phyloP scores from a whole-genome alignment of 176 grass and related monocot genomes.

The Carex parvula region DNA sequence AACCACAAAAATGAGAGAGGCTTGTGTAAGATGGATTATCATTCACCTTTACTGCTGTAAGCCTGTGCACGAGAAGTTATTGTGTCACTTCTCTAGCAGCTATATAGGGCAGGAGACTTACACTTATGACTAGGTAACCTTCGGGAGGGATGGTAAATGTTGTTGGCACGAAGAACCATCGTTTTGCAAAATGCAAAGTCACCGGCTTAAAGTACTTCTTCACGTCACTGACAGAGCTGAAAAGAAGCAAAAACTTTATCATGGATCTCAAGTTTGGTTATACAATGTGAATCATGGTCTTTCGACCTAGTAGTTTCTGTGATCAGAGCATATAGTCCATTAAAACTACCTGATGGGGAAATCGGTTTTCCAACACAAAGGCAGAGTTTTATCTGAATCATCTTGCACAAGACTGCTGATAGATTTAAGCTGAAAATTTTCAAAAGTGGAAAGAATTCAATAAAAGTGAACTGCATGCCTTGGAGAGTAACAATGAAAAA shows the following conservation, averaged over 20 bases:
- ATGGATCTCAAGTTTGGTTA: not conserved
- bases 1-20: not conserved
- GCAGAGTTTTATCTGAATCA: constrained; percentile 68
- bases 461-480: constrained; percentile 1
- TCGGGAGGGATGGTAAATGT: constrained; percentile 63
- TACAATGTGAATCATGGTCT: not conserved
- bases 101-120: constrained; percentile 31
- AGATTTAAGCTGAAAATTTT: constrained; percentile 49
- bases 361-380: constrained; percentile 69
- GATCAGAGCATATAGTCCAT: not conserved
- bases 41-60: not conserved
- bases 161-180: constrained; percentile 56
- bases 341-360: constrained; percentile 69
- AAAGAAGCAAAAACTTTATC: constrained; percentile 25
- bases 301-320: not conserved
- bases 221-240: constrained; percentile 74
- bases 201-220: constrained; percentile 70
- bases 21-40: not conserved
- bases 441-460: not conserved
- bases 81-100: not conserved
- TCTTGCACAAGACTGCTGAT: constrained; percentile 52
- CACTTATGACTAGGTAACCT: constrained; percentile 68
- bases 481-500: not conserved
- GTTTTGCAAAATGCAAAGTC: constrained; percentile 59
- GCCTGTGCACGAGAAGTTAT: not conserved